Percentiles rank a stretch among this genome's conserved stretches.
Evolutionary conservation across 805 yeast genomes (phyloP).

Genomic region (Pichia rugopelliculosa): DNA sequence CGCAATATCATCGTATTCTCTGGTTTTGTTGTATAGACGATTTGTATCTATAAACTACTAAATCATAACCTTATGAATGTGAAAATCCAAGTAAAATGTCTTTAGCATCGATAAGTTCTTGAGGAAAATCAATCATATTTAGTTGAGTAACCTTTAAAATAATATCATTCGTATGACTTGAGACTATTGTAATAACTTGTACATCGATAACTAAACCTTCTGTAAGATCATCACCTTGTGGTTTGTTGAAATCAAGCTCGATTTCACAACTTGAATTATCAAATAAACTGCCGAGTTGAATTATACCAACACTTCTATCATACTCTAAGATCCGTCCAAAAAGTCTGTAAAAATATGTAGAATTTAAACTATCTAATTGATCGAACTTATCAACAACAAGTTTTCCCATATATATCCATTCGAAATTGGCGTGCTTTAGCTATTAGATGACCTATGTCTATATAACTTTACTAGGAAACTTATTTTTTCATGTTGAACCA

Average conservation of each 20-base stretch:
- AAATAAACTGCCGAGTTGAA: conserved; percentile 14
- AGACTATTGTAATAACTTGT: conserved; percentile 11
- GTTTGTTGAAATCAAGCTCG: conserved; percentile 9
- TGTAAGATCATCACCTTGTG: conserved; percentile 4
- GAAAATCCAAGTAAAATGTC: not conserved
- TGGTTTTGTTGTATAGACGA: not conserved
- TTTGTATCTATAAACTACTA: not conserved
- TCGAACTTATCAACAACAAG: conserved; percentile 10
- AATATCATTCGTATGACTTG: not conserved
- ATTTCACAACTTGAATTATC: conserved; percentile 5
- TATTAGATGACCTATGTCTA: too few species aligned
- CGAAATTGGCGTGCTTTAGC: not conserved
- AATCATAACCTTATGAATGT: not conserved
- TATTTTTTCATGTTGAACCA: not conserved
- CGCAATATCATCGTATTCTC: not conserved
- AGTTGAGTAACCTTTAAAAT: not conserved
- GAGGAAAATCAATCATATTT: not conserved
- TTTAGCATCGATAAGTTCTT: not conserved
- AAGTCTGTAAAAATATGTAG: conserved; percentile 15
- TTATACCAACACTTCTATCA: conserved; percentile 12
- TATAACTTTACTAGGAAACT: too few species aligned
- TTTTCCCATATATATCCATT: not conserved
- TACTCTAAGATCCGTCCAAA: conserved; percentile 19
- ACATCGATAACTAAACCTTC: conserved; percentile 21
- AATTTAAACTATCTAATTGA: conserved; percentile 5